Base-by-base conservation (phyloP, 345 rosid genomes). In the Gossypium sturtianum region DNA sequence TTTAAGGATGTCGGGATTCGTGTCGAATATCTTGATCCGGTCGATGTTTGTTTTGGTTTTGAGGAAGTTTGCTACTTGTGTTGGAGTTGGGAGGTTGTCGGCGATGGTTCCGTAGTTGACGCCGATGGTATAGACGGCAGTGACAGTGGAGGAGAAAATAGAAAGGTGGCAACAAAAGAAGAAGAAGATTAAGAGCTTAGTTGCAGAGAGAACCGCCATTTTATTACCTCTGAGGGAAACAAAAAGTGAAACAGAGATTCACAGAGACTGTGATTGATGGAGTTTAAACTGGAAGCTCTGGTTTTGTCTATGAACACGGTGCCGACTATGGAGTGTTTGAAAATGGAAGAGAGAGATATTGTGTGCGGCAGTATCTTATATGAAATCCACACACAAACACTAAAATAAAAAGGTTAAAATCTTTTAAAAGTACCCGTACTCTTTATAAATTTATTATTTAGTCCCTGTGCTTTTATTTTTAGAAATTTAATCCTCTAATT, bases 91-190 rank as follows among this genome's bases (percentile, higher is more conserved):
- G 74, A 93, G 97, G 86, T 90, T 88, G 83, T 89, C 79, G n/a
- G 94, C 91, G 57, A 89, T 75, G 51, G 90, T 85, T 8, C 98
- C 98, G 74, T 93, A 90, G 90, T 93, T 93, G n/a, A 93, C 88
- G 61, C 98, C 94, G 84, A 90, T 71, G 76, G 84, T 70, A 76
- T 83, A 84, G 5, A 84, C 78, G 74, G 88, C 83, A 66, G 68
- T 54, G 51, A 78, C 22, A 68, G 70, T 23, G 48, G 23, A 49
- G 44, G 56, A 74, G 62, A 48, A 78, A 69, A 75, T 9, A 63
- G 25, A 17, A 53, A 76, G 11, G 11, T 22, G 56, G 74, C 69
- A 38, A 15, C 53, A 12, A 54, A 63, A 71, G 12, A 76, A 38
- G 73, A 83, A 38, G 67, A 83, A 68, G 75, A 25, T 61, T 5